These are phyloP conservation scores for Nothophytophthora sp. DNA, from an alignment of 352 stramenopile species.

Conservation along the genomic window DNA sequence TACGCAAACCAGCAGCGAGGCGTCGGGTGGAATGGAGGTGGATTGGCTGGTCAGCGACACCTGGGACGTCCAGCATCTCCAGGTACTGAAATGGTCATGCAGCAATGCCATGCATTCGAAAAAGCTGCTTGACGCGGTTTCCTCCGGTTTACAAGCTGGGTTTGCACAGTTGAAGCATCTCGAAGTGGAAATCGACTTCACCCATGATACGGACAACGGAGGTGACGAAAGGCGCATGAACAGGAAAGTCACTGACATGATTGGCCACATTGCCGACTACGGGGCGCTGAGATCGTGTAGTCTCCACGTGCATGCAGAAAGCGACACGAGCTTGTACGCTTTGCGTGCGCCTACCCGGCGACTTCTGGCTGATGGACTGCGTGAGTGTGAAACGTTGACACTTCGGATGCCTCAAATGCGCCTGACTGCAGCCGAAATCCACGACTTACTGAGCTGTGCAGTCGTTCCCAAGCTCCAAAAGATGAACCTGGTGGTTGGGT, in stretches of 20 bases:
- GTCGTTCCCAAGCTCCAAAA: slow-evolving; percentile 21
- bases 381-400: slow-evolving; percentile 43
- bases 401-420: slow-evolving; percentile 31
- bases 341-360: slow-evolving; percentile 25
- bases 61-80: slow-evolving; percentile 54
- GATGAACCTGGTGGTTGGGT: slow-evolving; percentile 21
- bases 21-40: slow-evolving; percentile 19
- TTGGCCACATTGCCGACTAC: slow-evolving; percentile 26
- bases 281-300: slow-evolving; percentile 18
- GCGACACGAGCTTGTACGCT: slow-evolving; percentile 4
- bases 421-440: slow-evolving; percentile 6
- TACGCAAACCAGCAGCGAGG: background rate
- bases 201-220: background rate
- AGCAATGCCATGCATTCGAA: slow-evolving; percentile 4
- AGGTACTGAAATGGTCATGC: slow-evolving; percentile 35
- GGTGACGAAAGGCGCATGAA: slow-evolving; percentile 1
- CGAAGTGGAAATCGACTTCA: slow-evolving; percentile 29
- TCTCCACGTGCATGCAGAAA: slow-evolving; percentile 7
- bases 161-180: slow-evolving; percentile 58
- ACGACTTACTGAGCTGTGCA: slow-evolving; percentile 16
- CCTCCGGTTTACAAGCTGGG: slow-evolving; percentile 44
- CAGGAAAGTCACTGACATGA: slow-evolving; percentile 18
- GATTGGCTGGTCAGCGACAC: slow-evolving; percentile 21
- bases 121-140: slow-evolving; percentile 43
- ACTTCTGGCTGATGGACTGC: slow-evolving; percentile 44